A percentile compares a stretch with the other conserved stretches of the same genome.
phyloP scores from a whole-genome alignment of 345 rosid genomes.

The Aurinia saxatilis region DNA sequence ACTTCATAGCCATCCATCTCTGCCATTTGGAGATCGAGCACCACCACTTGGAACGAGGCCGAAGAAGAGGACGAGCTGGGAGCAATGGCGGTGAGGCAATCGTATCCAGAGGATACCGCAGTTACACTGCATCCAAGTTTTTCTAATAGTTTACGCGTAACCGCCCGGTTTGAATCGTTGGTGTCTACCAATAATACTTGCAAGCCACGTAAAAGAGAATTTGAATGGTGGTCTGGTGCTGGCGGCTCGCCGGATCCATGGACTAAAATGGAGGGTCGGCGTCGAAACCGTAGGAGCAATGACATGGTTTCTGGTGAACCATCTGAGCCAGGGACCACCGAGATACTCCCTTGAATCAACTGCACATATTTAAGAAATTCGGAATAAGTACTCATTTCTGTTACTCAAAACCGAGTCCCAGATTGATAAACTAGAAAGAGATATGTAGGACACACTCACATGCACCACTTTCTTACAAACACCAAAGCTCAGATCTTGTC shows the following conservation, averaged over 20 bases:
- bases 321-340: slow-evolving; percentile 46
- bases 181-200: slow-evolving; percentile 70
- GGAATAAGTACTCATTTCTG: background rate
- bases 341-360: slow-evolving; percentile 90
- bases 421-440: background rate
- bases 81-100: slow-evolving; percentile 54
- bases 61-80: slow-evolving; percentile 36
- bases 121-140: slow-evolving; percentile 79
- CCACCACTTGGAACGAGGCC: slow-evolving; percentile 39
- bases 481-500: slow-evolving; percentile 73
- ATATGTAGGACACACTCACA: slow-evolving; percentile 30
- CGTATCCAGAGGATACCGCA: slow-evolving; percentile 62
- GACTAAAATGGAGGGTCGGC: slow-evolving; percentile 39
- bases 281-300: slow-evolving; percentile 60
- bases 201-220: slow-evolving; percentile 58
- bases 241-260: slow-evolving; percentile 39
- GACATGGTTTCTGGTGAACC: slow-evolving; percentile 70
- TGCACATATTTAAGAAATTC: slow-evolving; percentile 13
- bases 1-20: slow-evolving; percentile 85
- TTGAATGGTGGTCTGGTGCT: slow-evolving; percentile 47
- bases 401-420: background rate
- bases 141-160: slow-evolving; percentile 69
- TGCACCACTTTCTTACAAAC: slow-evolving; percentile 86
- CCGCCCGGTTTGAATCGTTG: slow-evolving; percentile 66
- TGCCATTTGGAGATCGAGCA: slow-evolving; percentile 73